These are phyloP conservation scores for Malus sylvestris DNA, from an alignment of 306 rosid species.

Conservation along the genomic window DNA sequence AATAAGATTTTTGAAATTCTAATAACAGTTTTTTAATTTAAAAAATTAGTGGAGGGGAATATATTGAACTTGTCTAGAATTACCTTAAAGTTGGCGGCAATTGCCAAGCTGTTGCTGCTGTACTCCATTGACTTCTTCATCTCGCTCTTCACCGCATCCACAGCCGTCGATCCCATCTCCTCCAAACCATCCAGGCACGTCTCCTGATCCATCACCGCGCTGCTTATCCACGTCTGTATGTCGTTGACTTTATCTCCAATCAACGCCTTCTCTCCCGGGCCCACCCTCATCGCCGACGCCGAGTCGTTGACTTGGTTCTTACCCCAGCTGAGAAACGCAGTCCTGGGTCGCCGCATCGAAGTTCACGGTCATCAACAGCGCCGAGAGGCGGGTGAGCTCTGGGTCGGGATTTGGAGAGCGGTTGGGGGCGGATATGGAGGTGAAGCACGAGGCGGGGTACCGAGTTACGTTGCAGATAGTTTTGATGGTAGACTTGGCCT, in stretches of 20 bases:
- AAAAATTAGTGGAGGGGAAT: slow-evolving; percentile 1
- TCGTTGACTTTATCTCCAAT: slow-evolving; percentile 36
- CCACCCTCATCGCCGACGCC: slow-evolving; percentile 17
- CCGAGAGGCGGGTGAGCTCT: slow-evolving; percentile 26
- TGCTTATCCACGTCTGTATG: slow-evolving; percentile 61
- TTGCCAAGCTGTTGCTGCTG: slow-evolving; percentile 16
- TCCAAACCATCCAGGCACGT: slow-evolving; percentile 67
- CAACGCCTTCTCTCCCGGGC: slow-evolving; percentile 10
- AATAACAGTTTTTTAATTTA: not conserved
- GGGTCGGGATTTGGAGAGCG: slow-evolving; percentile 30
- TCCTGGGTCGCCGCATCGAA: slow-evolving; percentile 31
- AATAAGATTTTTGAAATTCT: too few species aligned
- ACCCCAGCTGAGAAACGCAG: slow-evolving; percentile 51
- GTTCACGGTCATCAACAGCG: slow-evolving; percentile 6
- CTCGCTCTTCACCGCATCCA: slow-evolving; percentile 18
- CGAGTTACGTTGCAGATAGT: slow-evolving; percentile 63
- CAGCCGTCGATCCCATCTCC: slow-evolving; percentile 41
- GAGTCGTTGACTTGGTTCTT: slow-evolving; percentile 61
- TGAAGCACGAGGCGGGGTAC: slow-evolving; percentile 54
- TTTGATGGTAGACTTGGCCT: slow-evolving; percentile 31
- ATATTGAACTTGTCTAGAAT: slow-evolving; percentile 13
- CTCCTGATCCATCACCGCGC: slow-evolving; percentile 57
- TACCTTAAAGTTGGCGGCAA: slow-evolving; percentile 22
- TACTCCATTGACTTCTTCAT: slow-evolving; percentile 41
- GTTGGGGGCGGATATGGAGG: slow-evolving; percentile 31